A percentile compares a stretch with the other conserved stretches of the same genome.
phyloP scores from a whole-genome alignment of 306 rosid species.

The Phaseolus lunatus region DNA sequence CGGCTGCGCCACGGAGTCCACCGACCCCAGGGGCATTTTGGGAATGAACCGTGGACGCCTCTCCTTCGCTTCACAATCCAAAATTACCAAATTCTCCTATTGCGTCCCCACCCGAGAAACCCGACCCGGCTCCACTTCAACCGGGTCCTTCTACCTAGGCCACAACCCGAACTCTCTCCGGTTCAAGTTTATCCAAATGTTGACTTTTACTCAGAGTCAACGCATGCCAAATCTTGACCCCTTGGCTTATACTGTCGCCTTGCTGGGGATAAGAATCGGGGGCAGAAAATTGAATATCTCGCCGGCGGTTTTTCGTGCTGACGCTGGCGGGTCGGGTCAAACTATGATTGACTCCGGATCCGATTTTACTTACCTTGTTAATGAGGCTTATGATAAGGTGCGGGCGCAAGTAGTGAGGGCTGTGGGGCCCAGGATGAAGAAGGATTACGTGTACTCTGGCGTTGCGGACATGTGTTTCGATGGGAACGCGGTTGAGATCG shows the following conservation, averaged over 20 bases:
- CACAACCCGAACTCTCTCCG: slow-evolving; percentile 66
- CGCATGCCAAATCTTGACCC: slow-evolving; percentile 88
- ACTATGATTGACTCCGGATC: slow-evolving; percentile 94
- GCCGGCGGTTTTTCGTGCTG: slow-evolving; percentile 60
- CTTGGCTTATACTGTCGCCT: slow-evolving; percentile 67
- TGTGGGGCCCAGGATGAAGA: slow-evolving; percentile 70
- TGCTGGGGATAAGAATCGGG: slow-evolving; percentile 74
- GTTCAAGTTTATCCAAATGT: slow-evolving; percentile 54
- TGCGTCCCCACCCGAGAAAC: slow-evolving; percentile 64
- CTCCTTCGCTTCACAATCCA: slow-evolving; percentile 81
- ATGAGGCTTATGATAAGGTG: slow-evolving; percentile 73
- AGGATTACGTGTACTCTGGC: slow-evolving; percentile 69
- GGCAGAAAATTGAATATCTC: slow-evolving; percentile 51
- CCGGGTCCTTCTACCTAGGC: slow-evolving; percentile 80
- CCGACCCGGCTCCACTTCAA: slow-evolving; percentile 50
- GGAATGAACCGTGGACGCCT: slow-evolving; percentile 82
- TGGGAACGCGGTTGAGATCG: slow-evolving; percentile 52
- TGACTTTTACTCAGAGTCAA: slow-evolving; percentile 59
- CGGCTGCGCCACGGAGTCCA: slow-evolving; percentile 84
- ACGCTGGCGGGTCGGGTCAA: slow-evolving; percentile 83
- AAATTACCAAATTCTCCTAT: slow-evolving; percentile 76
- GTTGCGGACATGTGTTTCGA: slow-evolving; percentile 85
- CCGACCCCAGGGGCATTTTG: slow-evolving; percentile 81
- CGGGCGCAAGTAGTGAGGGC: slow-evolving; percentile 63
- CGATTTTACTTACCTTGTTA: slow-evolving; percentile 73